Conservation (phyloP, 2,329 filamentous ascomycete genomes). For the Cladophialophora psammophila region DNA sequence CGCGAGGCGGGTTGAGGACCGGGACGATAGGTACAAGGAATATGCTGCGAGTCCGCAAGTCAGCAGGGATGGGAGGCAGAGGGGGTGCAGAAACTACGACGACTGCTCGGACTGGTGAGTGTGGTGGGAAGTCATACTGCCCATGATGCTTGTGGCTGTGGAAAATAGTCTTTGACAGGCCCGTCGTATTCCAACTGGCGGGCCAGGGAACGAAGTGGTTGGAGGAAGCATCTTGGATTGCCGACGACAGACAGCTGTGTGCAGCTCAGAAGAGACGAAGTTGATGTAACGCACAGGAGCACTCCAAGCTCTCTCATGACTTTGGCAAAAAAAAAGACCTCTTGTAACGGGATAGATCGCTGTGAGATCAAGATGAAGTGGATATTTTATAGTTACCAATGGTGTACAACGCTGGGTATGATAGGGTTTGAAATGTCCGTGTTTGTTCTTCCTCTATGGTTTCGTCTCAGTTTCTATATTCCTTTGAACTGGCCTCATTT, state of each 20-base stretch:
- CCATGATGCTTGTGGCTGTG: not conserved
- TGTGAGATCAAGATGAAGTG: not conserved
- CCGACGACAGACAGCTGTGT: not conserved
- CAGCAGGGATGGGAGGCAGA: conserved; percentile 7
- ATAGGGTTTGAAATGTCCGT: not conserved
- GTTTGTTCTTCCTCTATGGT: conserved; percentile 1
- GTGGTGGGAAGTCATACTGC: not conserved
- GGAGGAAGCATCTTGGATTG: not conserved
- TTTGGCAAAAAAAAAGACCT: not conserved
- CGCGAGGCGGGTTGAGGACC: conserved; percentile 19
- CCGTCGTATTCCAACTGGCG: not conserved
- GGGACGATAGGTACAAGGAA: conserved; percentile 34
- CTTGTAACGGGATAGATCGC: not conserved
- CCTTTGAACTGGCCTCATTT: conserved; percentile 3
- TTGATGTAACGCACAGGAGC: not conserved
- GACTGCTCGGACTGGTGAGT: not conserved
- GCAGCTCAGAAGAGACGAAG: not conserved
- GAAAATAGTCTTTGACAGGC: not conserved
- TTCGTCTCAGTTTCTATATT: not conserved
- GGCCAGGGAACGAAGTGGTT: not conserved
- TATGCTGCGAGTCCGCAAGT: conserved; percentile 9
- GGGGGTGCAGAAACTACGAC: not conserved
- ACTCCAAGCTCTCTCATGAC: not conserved
- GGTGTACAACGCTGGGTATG: too few species aligned
- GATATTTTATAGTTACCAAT: not conserved